Base-by-base conservation (phyloP, 768 basidiomycete genomes). In the Boletus tylopilopsis region DNA sequence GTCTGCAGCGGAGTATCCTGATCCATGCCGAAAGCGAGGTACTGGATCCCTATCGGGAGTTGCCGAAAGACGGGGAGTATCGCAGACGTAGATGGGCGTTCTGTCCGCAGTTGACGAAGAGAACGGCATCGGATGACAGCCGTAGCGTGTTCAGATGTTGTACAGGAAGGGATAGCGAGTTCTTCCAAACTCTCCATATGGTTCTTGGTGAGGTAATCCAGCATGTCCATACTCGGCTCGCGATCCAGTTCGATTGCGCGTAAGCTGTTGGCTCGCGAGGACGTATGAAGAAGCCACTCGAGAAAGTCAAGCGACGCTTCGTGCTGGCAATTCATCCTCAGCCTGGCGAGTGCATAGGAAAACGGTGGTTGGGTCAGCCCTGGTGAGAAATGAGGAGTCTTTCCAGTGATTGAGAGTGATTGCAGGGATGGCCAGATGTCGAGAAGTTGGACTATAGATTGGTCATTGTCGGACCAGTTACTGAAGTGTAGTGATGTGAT, bases 401-500 rank as follows among this genome's bases (percentile, higher is more conserved):
- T 78, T 27, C 84, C 85, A 49, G 77, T 75, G 35, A 85, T 73
- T 43, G 76, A 71, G 29, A 89, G 76, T 19, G 76, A 74, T 45
- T 69, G 70, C 47, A 89, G 67, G 15, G 75, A 71, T 2, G 84
- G 75, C 79, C 82, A 87, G 47, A 82, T 69, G 44, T 78, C 75
- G 54, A 88, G 77, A 34, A 89, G 76, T 64, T 85, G 82, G 40
- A 73, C 68, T 44, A 87, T 68, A 15, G 76, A 69, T 34, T 77
- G 67, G 42, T 74, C 67, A 60, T 84, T 81, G 53, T 82, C 77
- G 11, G 86, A 82, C 84, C 84, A 87, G 61, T 89, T 88, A 61
- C 75, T 78, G 59, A 89, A 82, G 47, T 77, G 76, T 5, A 89
- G 72, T 6, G 67, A 62, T 25, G 75, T 69, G 53, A 81, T 77